phyloP scores from a whole-genome alignment of 2,329 filamentous ascomycete species.

The Lachnellula arida region DNA sequence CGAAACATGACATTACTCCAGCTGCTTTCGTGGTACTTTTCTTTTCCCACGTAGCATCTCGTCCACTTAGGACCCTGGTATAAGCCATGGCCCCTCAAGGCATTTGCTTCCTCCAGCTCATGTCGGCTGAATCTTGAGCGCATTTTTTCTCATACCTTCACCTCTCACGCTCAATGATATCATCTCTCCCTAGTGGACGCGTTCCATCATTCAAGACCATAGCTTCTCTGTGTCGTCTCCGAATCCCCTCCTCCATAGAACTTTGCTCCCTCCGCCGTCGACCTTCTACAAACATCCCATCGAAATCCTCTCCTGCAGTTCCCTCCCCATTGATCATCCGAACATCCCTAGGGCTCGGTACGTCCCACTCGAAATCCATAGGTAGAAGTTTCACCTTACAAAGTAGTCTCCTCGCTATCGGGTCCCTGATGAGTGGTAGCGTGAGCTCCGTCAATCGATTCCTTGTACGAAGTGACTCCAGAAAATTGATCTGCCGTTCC shows the following conservation, averaged over 20 bases:
- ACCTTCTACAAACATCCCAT: slow-evolving; percentile 30
- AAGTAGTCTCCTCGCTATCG: slow-evolving; percentile 23
- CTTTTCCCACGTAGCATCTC: background rate
- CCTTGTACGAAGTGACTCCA: slow-evolving; percentile 22
- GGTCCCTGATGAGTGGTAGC: slow-evolving; percentile 35
- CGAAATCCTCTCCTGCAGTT: slow-evolving; percentile 37
- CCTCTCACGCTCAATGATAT: slow-evolving; percentile 63
- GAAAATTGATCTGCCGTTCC: slow-evolving; percentile 51
- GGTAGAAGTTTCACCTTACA: slow-evolving; percentile 27
- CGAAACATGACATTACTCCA: background rate
- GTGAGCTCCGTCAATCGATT: slow-evolving; percentile 41
- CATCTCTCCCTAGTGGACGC: slow-evolving; percentile 63
- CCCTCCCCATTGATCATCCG: slow-evolving; percentile 47
- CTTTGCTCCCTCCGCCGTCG: slow-evolving; percentile 47
- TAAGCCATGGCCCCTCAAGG: background rate
- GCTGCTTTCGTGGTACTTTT: background rate
- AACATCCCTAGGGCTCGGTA: slow-evolving; percentile 42
- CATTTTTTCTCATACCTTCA: too few relatives aligned
- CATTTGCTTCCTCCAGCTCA: too few relatives aligned
- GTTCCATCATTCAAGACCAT: slow-evolving; percentile 90
- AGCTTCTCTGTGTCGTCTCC: slow-evolving; percentile 75
- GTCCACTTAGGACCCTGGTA: background rate
- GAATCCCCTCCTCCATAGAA: slow-evolving; percentile 64
- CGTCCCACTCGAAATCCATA: slow-evolving; percentile 29
- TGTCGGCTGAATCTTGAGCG: too few relatives aligned